phyloP scores from a whole-genome alignment of 805 yeast genomes.

The Tetrapisispora arboricola region DNA sequence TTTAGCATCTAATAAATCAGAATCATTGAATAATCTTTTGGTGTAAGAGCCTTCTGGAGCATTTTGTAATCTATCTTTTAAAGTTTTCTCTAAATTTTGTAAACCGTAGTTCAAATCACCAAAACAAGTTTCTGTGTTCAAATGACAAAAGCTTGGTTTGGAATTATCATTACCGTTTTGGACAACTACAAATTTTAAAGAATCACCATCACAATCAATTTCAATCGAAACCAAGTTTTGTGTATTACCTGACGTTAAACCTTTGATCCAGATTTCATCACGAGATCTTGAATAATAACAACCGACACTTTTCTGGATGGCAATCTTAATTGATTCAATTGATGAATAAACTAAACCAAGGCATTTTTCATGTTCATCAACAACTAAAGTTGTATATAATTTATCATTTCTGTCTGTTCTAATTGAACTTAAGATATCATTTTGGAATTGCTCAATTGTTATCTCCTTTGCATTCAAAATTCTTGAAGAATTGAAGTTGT shows the following conservation, averaged over 20 bases:
- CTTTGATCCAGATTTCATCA: conserved; percentile 92
- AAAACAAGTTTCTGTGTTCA: conserved; percentile 71
- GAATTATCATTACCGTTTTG: conserved; percentile 45
- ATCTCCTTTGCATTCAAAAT: conserved; percentile 9
- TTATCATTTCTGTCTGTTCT: conserved; percentile 83
- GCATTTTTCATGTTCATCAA: conserved; percentile 55
- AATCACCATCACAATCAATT: conserved; percentile 87
- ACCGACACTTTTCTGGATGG: conserved; percentile 73
- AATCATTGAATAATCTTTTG: conserved; percentile 73
- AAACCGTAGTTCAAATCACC: conserved; percentile 56
- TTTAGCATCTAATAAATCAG: conserved; percentile 66
- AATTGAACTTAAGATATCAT: conserved; percentile 37
- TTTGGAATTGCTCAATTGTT: conserved; percentile 11
- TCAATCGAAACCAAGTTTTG: conserved; percentile 61
- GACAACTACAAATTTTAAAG: conserved; percentile 74
- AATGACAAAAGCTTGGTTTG: conserved; percentile 83
- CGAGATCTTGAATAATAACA: conserved; percentile 85
- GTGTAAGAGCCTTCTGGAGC: conserved; percentile 97
- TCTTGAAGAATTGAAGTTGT: background rate
- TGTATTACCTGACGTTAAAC: conserved; percentile 92
- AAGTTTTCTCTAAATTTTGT: conserved; percentile 49
- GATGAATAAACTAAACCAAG: conserved; percentile 91
- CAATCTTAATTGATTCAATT: conserved; percentile 65
- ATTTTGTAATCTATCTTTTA: conserved; percentile 43
- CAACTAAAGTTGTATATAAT: conserved; percentile 73